These are phyloP conservation scores for Neonectria sp. DNA, from an alignment of 2,329 filamentous ascomycete species.

Conservation along the genomic window DNA sequence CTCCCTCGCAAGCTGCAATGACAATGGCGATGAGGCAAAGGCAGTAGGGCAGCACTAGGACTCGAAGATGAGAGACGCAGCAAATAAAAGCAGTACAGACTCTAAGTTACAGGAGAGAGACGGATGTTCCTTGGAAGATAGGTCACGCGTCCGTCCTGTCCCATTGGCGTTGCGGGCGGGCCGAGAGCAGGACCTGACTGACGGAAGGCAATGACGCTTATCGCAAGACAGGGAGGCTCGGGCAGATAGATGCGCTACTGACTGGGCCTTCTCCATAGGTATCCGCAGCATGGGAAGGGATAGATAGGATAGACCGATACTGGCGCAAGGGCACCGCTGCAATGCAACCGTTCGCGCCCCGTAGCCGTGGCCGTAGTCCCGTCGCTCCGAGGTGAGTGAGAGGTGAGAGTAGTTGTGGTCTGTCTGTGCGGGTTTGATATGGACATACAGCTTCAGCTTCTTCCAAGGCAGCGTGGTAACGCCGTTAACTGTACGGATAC, in stretches of 20 bases:
- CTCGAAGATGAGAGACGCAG: not conserved
- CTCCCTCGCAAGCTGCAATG: not conserved
- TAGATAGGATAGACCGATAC: not conserved
- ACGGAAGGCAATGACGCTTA: conserved; percentile 45
- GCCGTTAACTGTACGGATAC: conserved; percentile 23
- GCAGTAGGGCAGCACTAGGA: not conserved
- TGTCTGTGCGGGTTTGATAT: conserved; percentile 28
- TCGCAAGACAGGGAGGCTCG: conserved; percentile 32
- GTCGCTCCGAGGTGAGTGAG: not conserved
- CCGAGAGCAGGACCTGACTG: conserved; percentile 25
- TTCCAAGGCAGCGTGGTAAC: conserved; percentile 35
- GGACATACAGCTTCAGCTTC: conserved; percentile 15
- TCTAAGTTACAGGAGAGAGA: not conserved
- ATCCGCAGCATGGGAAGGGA: conserved; percentile 9
- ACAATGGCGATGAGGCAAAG: not conserved
- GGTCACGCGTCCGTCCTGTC: conserved; percentile 24
- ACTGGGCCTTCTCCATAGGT: not conserved
- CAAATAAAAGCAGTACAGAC: not conserved
- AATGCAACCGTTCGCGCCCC: conserved; percentile 7
- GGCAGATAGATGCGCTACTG: conserved; percentile 2
- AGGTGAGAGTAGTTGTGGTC: not conserved
- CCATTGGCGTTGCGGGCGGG: conserved; percentile 29
- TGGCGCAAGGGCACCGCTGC: conserved; percentile 1
- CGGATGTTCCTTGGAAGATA: not conserved
- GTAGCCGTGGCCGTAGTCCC: not conserved